phyloP scores from a whole-genome alignment of 2,329 filamentous ascomycete genomes.

The Sclerotinia spermophila region DNA sequence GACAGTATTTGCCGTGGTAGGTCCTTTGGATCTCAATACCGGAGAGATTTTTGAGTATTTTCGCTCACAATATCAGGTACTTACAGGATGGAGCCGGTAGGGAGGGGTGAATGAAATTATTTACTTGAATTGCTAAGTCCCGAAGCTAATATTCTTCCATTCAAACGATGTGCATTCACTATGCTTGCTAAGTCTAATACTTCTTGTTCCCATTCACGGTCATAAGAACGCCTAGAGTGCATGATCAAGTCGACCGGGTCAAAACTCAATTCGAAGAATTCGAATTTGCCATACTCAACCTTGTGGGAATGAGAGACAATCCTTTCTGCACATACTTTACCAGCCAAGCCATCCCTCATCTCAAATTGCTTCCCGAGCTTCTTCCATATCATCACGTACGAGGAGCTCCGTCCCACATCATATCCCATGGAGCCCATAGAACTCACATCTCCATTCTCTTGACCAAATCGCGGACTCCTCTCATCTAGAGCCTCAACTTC shows the following conservation, averaged over 20 bases:
- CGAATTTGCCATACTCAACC: too few relatives aligned
- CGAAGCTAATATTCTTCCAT: background rate
- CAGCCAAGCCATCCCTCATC: background rate
- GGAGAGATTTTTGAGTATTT: background rate
- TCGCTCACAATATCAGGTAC: background rate
- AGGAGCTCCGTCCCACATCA: background rate
- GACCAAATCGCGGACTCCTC: background rate
- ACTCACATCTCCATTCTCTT: background rate
- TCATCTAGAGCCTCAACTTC: background rate
- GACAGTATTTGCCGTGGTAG: background rate
- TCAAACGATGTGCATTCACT: background rate
- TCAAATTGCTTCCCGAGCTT: background rate
- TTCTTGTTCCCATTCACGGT: background rate
- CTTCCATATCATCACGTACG: background rate
- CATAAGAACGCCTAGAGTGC: too few relatives aligned
- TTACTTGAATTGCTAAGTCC: background rate
- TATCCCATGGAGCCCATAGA: background rate
- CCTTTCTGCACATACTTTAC: too few relatives aligned
- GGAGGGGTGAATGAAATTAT: background rate
- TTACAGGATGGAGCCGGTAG: background rate
- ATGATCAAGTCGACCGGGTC: background rate
- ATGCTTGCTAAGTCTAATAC: background rate
- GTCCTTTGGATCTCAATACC: background rate
- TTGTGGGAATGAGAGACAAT: too few relatives aligned
- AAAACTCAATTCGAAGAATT: too few relatives aligned